phyloP scores from a whole-genome alignment of 768 basidiomycete species.

The Russula brevipes region DNA sequence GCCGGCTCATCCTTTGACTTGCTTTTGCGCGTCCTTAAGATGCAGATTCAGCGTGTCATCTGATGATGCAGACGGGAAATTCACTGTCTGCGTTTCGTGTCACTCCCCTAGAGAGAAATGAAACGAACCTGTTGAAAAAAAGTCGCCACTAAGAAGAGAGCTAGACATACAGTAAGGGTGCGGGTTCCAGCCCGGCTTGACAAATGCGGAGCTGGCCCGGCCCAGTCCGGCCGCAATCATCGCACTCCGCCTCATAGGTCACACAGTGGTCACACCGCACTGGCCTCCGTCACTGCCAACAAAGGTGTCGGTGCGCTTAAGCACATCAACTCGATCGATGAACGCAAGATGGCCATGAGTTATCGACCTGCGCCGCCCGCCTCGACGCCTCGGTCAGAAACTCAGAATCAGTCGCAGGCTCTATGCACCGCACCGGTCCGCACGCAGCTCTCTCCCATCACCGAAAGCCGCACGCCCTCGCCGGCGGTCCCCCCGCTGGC shows the following conservation, averaged over 20 bases:
- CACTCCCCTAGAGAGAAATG: neutral
- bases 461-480: slow-evolving; percentile 11
- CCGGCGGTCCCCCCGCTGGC: neutral
- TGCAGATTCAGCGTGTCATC: neutral
- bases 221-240: too few species aligned
- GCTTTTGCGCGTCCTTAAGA: neutral
- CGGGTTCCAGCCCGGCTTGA: too few species aligned
- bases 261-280: too few species aligned
- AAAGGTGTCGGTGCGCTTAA: too few species aligned
- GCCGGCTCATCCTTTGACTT: too few species aligned
- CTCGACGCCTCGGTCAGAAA: too few species aligned
- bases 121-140: slow-evolving; percentile 12
- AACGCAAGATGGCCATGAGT: too few species aligned
- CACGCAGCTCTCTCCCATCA: slow-evolving; percentile 10
- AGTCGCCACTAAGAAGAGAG: neutral
- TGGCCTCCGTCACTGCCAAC: too few species aligned
- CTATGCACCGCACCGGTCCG: slow-evolving; percentile 6
- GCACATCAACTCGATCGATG: too few species aligned
- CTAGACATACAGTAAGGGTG: neutral
- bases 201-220: slow-evolving; percentile 9
- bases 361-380: too few species aligned
- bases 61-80: neutral
- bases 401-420: slow-evolving; percentile 15
- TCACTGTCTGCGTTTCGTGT: slow-evolving; percentile 1
- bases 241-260: too few species aligned